Base-by-base conservation (phyloP, 768 basidiomycete genomes). In the Lactarius psammicola region DNA sequence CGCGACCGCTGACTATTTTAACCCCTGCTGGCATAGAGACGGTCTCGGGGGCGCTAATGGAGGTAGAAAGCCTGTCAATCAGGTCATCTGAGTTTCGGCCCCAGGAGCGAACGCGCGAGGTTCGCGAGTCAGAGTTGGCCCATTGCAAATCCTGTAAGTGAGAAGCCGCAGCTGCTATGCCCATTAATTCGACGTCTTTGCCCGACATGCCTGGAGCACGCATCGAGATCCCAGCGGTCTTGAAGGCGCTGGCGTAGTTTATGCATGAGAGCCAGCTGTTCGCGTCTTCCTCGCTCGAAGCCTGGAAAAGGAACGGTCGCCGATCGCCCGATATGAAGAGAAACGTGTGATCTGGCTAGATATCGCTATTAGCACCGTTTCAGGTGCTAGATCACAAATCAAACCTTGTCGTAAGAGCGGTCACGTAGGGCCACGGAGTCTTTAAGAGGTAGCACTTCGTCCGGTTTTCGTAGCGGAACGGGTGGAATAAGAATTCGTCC, bases 211-310 rank as follows among this genome's bases (percentile, higher is more conserved):
- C 85, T 15, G 83, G 76, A 0, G 90, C 81, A 26, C 95, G 85
- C 85, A 97, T 94, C 54, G 85, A 82, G 42, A 98, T 80, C 11
- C 89, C 89, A 18, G 87, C 82, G 2, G 92, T 87, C 77, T 89
- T 94, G 84, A 97, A 98, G 6, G 92, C 81, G 65, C 93, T 89
- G 3, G 94, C 94, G 73, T 97, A 98, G 76, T 99, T 99, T 73
- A 98, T 94, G 36, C 83, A 81, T 17, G 89, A 83, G 68, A 98
- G 87, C 97, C 97, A 99, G 68, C 88, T 85, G 71, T 95, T 89
- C 79, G 92, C 82, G 64, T 95, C 92, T 53, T 78, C 75, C 65
- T 88, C 87, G 71, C 84, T 81, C 15, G 80, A 72, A 7, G 90
- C 83, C 72, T 94, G 92, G 23, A 98, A 80, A 42, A 98, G 84